Percentiles rank a stretch among this genome's conserved stretches.
Evolutionary conservation across 1,139 yeast genomes (phyloP).

Genomic region (Hansenula sp.): DNA sequence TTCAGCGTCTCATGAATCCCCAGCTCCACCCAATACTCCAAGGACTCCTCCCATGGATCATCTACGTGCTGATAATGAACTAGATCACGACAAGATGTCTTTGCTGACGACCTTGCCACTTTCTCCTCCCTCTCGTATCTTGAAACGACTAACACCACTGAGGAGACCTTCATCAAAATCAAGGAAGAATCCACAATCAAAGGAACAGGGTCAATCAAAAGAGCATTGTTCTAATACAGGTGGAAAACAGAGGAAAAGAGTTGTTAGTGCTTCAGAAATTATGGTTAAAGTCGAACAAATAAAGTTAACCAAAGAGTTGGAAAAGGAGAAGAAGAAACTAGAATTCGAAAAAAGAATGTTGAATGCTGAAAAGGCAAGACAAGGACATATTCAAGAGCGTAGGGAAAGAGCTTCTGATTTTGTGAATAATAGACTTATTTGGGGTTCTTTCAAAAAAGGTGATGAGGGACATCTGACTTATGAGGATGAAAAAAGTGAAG

Average conservation of each 20-base stretch:
- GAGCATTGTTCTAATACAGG: too few species aligned
- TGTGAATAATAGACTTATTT: neutral
- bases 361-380: neutral
- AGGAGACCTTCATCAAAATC: neutral
- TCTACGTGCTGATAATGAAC: too few species aligned
- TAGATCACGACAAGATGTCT: too few species aligned
- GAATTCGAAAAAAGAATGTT: neutral
- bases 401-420: neutral
- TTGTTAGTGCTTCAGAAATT: neutral
- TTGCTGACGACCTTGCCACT: neutral
- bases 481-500: neutral
- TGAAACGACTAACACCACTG: slow-evolving; percentile 8
- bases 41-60: neutral
- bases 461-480: neutral
- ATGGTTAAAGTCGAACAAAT: neutral
- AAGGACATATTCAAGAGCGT: neutral
- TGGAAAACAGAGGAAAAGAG: neutral
- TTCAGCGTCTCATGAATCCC: neutral
- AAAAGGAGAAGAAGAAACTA: neutral
- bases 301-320: too few species aligned
- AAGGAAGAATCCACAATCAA: neutral
- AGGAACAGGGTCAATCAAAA: too few species aligned
- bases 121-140: slow-evolving; percentile 8
- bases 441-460: neutral
- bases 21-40: neutral